Base-by-base conservation (phyloP, 75 land plant species). In the Picea sitchensis region DNA sequence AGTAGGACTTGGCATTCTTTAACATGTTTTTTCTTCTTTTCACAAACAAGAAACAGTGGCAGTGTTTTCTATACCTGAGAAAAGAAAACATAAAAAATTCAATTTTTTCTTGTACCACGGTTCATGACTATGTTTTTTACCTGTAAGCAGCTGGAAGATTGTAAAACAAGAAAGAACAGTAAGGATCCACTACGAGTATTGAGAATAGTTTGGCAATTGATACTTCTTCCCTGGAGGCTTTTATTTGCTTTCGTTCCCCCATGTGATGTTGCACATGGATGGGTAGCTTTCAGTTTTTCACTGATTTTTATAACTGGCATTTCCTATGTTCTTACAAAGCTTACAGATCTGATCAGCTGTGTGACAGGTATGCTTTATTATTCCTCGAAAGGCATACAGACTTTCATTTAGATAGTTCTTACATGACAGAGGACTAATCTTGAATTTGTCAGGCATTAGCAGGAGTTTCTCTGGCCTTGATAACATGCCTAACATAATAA, bases 171-270 rank as follows among this genome's bases (percentile, higher is more conserved):
- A 62, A 84, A 86, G 65, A 18, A 73, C 63, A 73, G 76, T 31
- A 76, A 61, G 17, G 73, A 64, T 32, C 80, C 14, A 44, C 4
- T 77, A 56, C 59, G 86, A 26, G 8, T 82, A 3, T 78, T 81
- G 56, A 87, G 62, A 78, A 58, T 85, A 34, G 77, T 76, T 20
- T 91, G 93, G 93, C 85, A 84, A 76, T 82, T 82, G 23, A 74
- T 93, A 57, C 79, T 91, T 75, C 36, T 76, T 17, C 90, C 93
- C 12, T 95, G 97, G 97, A 91, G 86, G 75, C 13, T 93, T 69
- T 73, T 91, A 14, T 95, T 95, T 81, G 91, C 95, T 58, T 91
- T 93, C 76, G 83, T 95, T 44, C 97, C 97, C 77, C 95, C 97
- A 26, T 78, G 76, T 78, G 83, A 86, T 5, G 76, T 95, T 78